These are phyloP conservation scores for Lachnellula cervina DNA, from an alignment of 2,329 filamentous ascomycete species.

Conservation along the genomic window DNA sequence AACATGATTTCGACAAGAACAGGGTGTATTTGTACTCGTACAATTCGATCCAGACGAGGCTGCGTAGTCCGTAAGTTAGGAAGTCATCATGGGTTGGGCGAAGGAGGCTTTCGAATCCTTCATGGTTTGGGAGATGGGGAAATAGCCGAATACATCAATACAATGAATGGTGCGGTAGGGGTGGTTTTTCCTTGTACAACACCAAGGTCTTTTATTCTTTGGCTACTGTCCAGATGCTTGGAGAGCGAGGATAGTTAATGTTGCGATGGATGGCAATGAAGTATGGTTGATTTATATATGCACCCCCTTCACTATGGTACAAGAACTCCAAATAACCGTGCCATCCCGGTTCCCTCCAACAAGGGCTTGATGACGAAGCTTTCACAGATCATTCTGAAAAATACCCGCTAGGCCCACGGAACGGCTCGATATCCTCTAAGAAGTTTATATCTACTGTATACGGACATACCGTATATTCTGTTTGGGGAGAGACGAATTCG, in stretches of 20 bases:
- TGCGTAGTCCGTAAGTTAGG: background rate
- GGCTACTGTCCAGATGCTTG: background rate
- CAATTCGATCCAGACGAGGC: constrained; percentile 46
- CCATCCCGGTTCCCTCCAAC: no score
- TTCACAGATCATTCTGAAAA: no score
- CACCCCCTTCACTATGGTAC: background rate
- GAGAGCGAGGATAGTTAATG: background rate
- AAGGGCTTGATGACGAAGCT: no score
- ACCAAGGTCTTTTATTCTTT: background rate
- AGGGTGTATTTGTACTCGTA: constrained; percentile 31
- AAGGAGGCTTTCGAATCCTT: constrained; percentile 1
- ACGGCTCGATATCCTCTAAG: no score
- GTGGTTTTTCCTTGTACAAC: background rate
- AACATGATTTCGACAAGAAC: constrained; percentile 20
- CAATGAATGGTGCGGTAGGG: background rate
- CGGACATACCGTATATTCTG: no score
- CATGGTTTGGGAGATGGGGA: background rate
- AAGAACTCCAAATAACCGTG: background rate
- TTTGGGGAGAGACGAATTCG: no score
- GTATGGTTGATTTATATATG: background rate
- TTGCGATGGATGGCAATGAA: background rate
- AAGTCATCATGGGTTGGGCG: constrained; percentile 1
- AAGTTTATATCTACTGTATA: no score
- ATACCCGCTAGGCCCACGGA: no score
- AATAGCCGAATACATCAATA: background rate